phyloP scores from a whole-genome alignment of 1,139 yeast genomes.

The Protomyces arabidopsidicola region DNA sequence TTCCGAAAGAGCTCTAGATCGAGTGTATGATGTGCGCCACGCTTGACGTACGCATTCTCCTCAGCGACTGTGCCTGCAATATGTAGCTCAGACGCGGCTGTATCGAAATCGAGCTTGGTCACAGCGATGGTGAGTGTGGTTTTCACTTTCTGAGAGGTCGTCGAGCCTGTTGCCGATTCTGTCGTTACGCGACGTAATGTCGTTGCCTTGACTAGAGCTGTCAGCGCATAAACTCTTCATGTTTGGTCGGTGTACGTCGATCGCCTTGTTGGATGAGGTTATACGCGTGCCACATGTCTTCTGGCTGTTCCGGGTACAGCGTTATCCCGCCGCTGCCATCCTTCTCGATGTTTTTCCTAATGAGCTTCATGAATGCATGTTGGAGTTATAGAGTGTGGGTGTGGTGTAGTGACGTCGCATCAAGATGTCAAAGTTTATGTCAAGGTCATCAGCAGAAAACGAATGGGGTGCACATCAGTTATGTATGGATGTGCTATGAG shows the following conservation, averaged over 20 bases:
- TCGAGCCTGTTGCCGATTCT: constrained; percentile 38
- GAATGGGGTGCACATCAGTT: neutral
- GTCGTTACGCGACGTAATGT: constrained; percentile 48
- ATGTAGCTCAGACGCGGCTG: constrained; percentile 70
- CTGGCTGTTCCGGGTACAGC: constrained; percentile 77
- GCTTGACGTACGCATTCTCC: constrained; percentile 72
- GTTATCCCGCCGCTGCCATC: constrained; percentile 64
- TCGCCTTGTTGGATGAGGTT: constrained; percentile 76
- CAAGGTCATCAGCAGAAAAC: neutral
- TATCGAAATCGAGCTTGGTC: constrained; percentile 70
- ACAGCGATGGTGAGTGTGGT: constrained; percentile 56
- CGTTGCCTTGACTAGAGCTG: constrained; percentile 35
- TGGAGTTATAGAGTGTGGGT: no score
- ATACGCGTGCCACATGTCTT: constrained; percentile 85
- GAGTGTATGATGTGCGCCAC: constrained; percentile 83
- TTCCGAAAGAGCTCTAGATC: constrained; percentile 68
- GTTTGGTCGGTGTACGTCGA: constrained; percentile 42
- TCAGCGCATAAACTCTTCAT: constrained; percentile 38
- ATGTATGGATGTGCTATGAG: neutral
- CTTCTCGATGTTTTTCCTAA: constrained; percentile 51
- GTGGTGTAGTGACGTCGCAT: neutral
- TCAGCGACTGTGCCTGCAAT: constrained; percentile 73
- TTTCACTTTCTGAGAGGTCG: constrained; percentile 54
- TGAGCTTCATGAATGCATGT: constrained; percentile 48
- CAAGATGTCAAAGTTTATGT: neutral